Conservation (phyloP, 2,329 filamentous ascomycete species). For the Pseudogymnoascus verrucosus region DNA sequence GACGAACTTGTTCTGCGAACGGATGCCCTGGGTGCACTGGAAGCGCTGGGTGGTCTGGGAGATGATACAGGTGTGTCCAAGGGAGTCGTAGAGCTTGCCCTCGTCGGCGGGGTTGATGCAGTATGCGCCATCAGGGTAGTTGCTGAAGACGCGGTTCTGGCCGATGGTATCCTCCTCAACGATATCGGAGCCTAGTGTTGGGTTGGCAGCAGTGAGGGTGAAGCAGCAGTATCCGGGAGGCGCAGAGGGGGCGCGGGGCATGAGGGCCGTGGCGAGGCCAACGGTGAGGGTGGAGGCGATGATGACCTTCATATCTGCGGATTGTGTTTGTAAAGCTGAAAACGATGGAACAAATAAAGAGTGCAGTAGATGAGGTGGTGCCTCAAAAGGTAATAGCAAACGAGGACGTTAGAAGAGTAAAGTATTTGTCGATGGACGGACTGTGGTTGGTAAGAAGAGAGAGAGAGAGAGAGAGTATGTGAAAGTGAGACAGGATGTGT, state of each 20-base stretch:
- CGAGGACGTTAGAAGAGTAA: not conserved
- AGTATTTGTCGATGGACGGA: not conserved
- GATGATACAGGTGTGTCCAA: constrained; percentile 21
- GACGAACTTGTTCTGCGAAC: constrained; percentile 15
- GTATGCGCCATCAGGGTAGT: constrained; percentile 19
- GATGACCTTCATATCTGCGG: constrained; percentile 7
- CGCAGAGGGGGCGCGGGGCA: constrained; percentile 13
- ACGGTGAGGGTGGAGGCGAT: constrained; percentile 12
- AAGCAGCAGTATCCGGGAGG: constrained; percentile 21
- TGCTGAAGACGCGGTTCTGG: constrained; percentile 21
- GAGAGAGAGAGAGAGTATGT: not conserved
- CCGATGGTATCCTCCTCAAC: constrained; percentile 20
- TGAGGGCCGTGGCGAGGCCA: constrained; percentile 14
- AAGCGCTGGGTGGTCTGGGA: constrained; percentile 19
- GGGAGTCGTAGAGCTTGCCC: constrained; percentile 16
- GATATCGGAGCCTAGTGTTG: constrained; percentile 13
- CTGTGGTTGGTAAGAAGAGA: constrained; percentile 1
- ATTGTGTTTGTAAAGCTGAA: not conserved
- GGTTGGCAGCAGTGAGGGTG: constrained; percentile 19
- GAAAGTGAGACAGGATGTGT: not conserved
- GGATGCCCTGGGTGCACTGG: constrained; percentile 18
- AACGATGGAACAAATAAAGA: not conserved
- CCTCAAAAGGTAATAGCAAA: not conserved
- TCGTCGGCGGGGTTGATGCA: constrained; percentile 16
- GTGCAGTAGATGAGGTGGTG: not conserved